These are phyloP conservation scores for Strigomonas culicis DNA, from an alignment of 208 protist species.

Conservation along the genomic window DNA sequence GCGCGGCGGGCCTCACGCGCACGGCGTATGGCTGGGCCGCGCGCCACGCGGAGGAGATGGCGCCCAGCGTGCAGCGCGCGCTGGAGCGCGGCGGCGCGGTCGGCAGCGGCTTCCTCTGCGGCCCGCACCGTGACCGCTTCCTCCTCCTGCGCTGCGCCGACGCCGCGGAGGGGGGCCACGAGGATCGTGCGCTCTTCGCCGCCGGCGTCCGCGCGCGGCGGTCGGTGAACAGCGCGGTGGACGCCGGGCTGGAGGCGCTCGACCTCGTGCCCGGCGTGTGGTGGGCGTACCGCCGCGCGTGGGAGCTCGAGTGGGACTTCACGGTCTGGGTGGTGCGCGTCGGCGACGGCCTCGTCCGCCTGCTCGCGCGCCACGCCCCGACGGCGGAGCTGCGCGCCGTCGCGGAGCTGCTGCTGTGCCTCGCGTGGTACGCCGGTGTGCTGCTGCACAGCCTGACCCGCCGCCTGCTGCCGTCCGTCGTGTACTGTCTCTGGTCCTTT, in stretches of 20 bases:
- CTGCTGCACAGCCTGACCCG: conserved; percentile 1
- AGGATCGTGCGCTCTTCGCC: conserved; percentile 18
- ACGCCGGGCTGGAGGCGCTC: conserved; percentile 30
- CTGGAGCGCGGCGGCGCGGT: conserved; percentile 13
- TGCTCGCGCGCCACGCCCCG: background rate
- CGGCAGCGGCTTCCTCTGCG: conserved; percentile 8
- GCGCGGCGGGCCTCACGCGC: background rate
- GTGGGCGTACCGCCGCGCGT: conserved; percentile 34
- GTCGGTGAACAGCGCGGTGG: conserved; percentile 17
- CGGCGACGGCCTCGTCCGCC: background rate
- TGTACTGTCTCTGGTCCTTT: conserved; percentile 7
- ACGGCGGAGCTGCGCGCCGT: conserved; percentile 3
- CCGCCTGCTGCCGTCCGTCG: background rate
- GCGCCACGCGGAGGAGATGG: background rate
- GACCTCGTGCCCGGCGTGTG: conserved; percentile 68
- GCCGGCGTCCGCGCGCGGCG: conserved; percentile 27
- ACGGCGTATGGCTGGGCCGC: background rate
- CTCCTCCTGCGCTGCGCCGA: background rate
- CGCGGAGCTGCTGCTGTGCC: background rate
- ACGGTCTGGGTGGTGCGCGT: conserved; percentile 21
- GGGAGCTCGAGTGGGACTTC: conserved; percentile 38
- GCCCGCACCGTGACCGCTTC: background rate
- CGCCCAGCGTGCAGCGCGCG: background rate
- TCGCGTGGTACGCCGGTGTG: background rate
- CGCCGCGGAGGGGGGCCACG: background rate